Evolutionary conservation across 2,329 filamentous ascomycete genomes (phyloP).

Genomic region (Fusarium brevicatenulatum): DNA sequence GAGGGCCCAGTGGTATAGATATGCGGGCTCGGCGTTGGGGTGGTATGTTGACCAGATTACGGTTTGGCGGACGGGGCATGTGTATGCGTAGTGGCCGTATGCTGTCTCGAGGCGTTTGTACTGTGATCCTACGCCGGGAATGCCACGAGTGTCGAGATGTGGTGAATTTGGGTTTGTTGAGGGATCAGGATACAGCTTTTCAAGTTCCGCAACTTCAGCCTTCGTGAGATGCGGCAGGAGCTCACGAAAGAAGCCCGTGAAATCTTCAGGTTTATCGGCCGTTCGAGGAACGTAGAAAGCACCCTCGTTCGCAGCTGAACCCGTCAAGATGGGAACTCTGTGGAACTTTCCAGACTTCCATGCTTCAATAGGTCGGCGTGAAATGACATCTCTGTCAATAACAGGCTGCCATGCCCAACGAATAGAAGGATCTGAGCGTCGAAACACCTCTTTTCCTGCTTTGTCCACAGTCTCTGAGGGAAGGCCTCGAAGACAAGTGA

Average conservation of each 20-base stretch:
- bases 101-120: constrained; percentile 37
- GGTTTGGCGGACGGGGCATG: constrained; percentile 38
- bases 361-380: constrained; percentile 44
- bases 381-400: constrained; percentile 45
- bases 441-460: constrained; percentile 45
- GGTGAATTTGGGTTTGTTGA: constrained; percentile 26
- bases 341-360: constrained; percentile 49
- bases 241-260: constrained; percentile 42
- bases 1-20: constrained; percentile 46
- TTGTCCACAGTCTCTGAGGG: constrained; percentile 40
- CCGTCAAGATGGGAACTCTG: constrained; percentile 46
- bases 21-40: constrained; percentile 39
- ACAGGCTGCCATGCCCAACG: constrained; percentile 50
- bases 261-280: constrained; percentile 37
- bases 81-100: constrained; percentile 40
- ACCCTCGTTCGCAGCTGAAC: constrained; percentile 46
- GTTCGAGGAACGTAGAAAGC: constrained; percentile 43
- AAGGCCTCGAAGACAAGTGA: constrained; percentile 39
- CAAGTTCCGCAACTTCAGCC: constrained; percentile 24
- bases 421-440: constrained; percentile 42
- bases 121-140: constrained; percentile 28
- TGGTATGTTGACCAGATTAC: constrained; percentile 37
- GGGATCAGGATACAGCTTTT: constrained; percentile 37
- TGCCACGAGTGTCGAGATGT: constrained; percentile 26
- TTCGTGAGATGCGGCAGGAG: constrained; percentile 41